Percentiles rank a stretch among this genome's conserved stretches.
Conservation (phyloP, 495 filamentous ascomycete genomes). For the Glutinoglossum americanum region DNA sequence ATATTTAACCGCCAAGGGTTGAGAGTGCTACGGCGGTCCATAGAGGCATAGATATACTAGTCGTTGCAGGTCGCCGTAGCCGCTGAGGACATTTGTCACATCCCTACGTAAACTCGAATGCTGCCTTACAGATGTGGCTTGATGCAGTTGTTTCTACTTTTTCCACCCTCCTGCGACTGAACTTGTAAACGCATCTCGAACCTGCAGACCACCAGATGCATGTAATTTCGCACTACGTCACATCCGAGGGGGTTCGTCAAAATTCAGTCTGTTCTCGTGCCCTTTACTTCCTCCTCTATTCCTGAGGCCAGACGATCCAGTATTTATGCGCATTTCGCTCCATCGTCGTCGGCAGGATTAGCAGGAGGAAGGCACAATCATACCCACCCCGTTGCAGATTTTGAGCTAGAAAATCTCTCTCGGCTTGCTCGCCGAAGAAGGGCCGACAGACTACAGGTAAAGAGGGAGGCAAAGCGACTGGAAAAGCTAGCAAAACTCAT, state of each 20-base stretch:
- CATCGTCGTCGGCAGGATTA: neutral
- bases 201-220: neutral
- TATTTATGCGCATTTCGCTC: neutral
- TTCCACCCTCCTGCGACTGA: neutral
- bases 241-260: neutral
- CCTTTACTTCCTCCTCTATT: neutral
- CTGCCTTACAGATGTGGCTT: too few species aligned
- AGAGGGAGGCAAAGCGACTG: slow-evolving; percentile 10
- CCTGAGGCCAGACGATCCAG: neutral
- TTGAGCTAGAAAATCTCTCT: slow-evolving; percentile 2
- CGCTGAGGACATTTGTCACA: too few species aligned
- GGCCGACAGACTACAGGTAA: neutral
- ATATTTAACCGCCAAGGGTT: neutral
- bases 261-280: neutral
- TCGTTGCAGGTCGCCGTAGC: too few species aligned
- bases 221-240: neutral
- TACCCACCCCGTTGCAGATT: neutral
- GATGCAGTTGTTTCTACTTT: neutral
- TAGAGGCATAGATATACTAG: too few species aligned
- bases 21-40: neutral
- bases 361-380: neutral
- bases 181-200: neutral
- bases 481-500: slow-evolving; percentile 19
- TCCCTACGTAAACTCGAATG: too few species aligned
- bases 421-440: neutral